Conservation (phyloP, 108 stramenopile genomes). For the Stephanodiscus triporus region DNA sequence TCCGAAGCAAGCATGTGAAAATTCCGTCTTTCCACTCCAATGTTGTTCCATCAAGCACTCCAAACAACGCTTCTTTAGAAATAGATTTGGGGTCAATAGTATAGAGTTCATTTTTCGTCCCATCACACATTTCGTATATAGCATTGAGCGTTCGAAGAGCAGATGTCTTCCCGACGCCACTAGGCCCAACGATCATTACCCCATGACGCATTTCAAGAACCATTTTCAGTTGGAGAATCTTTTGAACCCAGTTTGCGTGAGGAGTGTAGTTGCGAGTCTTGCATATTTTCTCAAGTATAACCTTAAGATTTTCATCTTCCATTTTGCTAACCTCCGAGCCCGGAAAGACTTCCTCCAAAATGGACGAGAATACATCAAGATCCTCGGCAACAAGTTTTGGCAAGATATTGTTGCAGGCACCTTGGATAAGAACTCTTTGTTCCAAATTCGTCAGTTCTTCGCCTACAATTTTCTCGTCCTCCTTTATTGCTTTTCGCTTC, state of each 20-base stretch:
- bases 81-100: slow-evolving; percentile 98
- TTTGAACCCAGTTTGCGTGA: slow-evolving; percentile 88
- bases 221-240: slow-evolving; percentile 94
- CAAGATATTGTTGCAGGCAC: slow-evolving; percentile 93
- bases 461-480: slow-evolving; percentile 51
- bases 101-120: slow-evolving; percentile 88
- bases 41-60: slow-evolving; percentile 95
- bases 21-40: slow-evolving; percentile 99
- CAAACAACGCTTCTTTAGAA: slow-evolving; percentile 92
- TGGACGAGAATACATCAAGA: slow-evolving; percentile 74
- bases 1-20: slow-evolving; percentile 86
- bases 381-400: slow-evolving; percentile 98
- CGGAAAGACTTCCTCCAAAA: slow-evolving; percentile 93
- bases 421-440: slow-evolving; percentile 83
- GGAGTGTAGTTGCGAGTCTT: slow-evolving; percentile 59
- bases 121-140: slow-evolving; percentile 85
- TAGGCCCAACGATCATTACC: slow-evolving; percentile 95
- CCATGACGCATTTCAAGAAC: slow-evolving; percentile 81
- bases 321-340: slow-evolving; percentile 77
- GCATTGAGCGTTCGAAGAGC: slow-evolving; percentile 81
- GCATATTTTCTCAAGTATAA: slow-evolving; percentile 74
- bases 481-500: slow-evolving; percentile 89
- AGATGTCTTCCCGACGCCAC: slow-evolving; percentile 85
- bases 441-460: slow-evolving; percentile 71
- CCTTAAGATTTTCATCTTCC: slow-evolving; percentile 77